Evolutionary conservation across 768 basidiomycete genomes (phyloP).

Genomic region (Amylocystis lapponica): DNA sequence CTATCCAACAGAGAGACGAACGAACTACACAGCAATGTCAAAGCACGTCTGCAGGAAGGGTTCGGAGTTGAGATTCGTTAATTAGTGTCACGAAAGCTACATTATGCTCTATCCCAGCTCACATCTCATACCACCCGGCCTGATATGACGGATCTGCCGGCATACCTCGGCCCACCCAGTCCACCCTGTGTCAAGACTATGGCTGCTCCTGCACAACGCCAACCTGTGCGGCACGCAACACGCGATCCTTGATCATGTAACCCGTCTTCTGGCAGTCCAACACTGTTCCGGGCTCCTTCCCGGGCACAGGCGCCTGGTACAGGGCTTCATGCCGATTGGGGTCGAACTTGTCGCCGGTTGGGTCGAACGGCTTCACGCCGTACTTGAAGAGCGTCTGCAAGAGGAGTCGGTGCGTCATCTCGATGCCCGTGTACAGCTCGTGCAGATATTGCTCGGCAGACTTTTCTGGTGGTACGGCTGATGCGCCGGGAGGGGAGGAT

Average conservation of each 20-base stretch:
- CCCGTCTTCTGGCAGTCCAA: conserved; percentile 88
- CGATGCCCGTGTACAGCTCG: conserved; percentile 81
- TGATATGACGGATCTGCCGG: too few relatives aligned
- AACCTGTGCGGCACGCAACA: conserved; percentile 92
- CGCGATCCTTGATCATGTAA: conserved; percentile 91
- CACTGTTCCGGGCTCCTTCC: conserved; percentile 83
- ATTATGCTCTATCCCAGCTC: conserved; percentile 13
- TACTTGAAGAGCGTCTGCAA: conserved; percentile 89
- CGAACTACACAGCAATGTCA: conserved; percentile 60
- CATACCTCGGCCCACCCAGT: too few relatives aligned
- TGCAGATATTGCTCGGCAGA: conserved; percentile 50
- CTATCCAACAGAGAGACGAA: conserved; percentile 89
- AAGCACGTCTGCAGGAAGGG: conserved; percentile 46
- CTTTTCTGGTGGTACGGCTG: conserved; percentile 34
- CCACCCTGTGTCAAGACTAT: conserved; percentile 2
- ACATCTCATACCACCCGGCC: too few relatives aligned
- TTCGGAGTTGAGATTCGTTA: conserved; percentile 88
- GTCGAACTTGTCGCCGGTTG: conserved; percentile 89
- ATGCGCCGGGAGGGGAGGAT: conserved; percentile 13
- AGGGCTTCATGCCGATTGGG: conserved; percentile 94
- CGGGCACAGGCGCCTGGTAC: conserved; percentile 89
- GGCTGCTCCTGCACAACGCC: conserved; percentile 76
- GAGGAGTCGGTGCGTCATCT: conserved; percentile 86
- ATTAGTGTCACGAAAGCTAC: conserved; percentile 31
- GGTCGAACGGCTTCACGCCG: conserved; percentile 88